Conservation (phyloP, 1,284 basidiomycete species). For the Tranzscheliella williamsii region DNA sequence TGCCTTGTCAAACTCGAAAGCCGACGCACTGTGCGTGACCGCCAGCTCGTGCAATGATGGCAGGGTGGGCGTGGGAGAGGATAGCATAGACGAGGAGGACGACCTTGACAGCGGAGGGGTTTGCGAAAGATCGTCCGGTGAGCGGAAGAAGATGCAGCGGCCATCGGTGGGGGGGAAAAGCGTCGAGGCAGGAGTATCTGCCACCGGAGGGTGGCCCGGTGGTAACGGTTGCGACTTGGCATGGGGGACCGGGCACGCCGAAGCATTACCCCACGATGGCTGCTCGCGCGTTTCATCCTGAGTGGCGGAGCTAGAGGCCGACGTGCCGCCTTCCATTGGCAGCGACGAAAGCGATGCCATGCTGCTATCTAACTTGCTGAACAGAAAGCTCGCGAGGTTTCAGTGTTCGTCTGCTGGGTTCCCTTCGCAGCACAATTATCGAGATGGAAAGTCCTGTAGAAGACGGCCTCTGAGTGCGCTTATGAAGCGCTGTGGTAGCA, state of each 20-base stretch:
- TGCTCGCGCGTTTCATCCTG: slow-evolving; percentile 1
- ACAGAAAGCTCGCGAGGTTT: no score
- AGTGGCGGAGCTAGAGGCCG: background rate
- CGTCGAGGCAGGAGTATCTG: slow-evolving; percentile 38
- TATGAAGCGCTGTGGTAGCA: no score
- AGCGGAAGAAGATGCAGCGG: slow-evolving; percentile 57
- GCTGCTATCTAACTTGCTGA: no score
- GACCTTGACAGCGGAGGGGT: slow-evolving; percentile 51
- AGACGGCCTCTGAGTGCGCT: no score
- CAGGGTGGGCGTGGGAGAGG: slow-evolving; percentile 7
- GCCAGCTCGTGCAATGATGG: slow-evolving; percentile 35
- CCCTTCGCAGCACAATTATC: no score
- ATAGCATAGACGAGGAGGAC: slow-evolving; percentile 19
- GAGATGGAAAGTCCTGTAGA: no score
- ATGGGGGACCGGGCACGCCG: slow-evolving; percentile 56
- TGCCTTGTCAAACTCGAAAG: slow-evolving; percentile 24
- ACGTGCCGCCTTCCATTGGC: no score
- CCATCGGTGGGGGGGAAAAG: slow-evolving; percentile 51
- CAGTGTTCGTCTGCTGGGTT: no score
- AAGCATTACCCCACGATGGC: slow-evolving; percentile 33
- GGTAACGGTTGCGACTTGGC: slow-evolving; percentile 54
- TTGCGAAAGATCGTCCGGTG: slow-evolving; percentile 45
- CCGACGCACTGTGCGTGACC: slow-evolving; percentile 25
- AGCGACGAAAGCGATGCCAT: no score
- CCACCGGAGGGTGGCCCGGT: slow-evolving; percentile 56